Percentiles rank a stretch among this genome's conserved stretches.
Conservation (phyloP, 345 rosid species). For the Aegle marmelos region DNA sequence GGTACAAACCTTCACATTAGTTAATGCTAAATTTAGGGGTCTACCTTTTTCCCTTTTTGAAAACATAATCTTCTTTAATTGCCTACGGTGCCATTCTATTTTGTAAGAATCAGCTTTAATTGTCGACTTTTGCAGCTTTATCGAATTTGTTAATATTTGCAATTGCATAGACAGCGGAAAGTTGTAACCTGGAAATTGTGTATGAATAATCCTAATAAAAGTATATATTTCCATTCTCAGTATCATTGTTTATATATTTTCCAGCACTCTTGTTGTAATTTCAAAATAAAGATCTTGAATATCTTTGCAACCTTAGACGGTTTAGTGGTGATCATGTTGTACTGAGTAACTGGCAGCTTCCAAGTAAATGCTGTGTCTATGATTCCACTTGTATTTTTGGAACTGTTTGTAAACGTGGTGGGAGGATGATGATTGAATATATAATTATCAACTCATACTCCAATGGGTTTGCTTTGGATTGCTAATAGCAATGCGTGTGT, state of each 20-base stretch:
- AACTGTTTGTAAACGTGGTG: background rate
- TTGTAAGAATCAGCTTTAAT: constrained; percentile 29
- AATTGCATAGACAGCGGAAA: constrained; percentile 21
- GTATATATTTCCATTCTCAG: constrained; percentile 7
- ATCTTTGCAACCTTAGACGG: constrained; percentile 12
- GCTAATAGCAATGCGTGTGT: background rate
- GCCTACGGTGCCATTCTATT: constrained; percentile 23
- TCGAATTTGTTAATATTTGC: constrained; percentile 21
- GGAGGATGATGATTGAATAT: background rate
- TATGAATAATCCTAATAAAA: constrained; percentile 23
- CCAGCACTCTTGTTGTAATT: constrained; percentile 6
- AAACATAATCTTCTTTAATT: constrained; percentile 28
- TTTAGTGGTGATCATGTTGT: constrained; percentile 1
- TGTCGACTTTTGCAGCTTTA: constrained; percentile 27
- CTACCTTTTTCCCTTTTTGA: constrained; percentile 20
- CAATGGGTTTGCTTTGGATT: background rate
- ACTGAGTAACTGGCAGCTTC: background rate
- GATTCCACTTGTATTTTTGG: background rate
- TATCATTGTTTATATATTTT: constrained; percentile 8
- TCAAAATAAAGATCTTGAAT: constrained; percentile 15
- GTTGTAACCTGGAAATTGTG: constrained; percentile 22
- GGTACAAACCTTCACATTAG: constrained; percentile 43
- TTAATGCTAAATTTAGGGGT: constrained; percentile 24
- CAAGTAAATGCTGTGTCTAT: background rate
- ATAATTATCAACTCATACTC: background rate